Percentiles rank a stretch among this genome's conserved stretches.
Conservation (phyloP, 2,329 filamentous ascomycete genomes). For the Diatrype stigma region DNA sequence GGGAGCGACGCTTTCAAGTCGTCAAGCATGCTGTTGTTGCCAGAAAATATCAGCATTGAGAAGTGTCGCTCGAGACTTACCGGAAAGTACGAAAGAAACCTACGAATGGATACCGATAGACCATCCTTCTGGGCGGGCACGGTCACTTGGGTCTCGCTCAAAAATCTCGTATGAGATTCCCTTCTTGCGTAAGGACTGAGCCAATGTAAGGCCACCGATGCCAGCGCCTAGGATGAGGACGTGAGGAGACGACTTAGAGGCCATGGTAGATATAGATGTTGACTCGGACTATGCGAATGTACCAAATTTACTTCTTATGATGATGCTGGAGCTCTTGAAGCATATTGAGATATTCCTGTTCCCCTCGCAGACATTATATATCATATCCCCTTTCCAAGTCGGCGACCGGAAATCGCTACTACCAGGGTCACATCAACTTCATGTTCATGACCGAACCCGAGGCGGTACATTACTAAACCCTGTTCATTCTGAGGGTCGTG, state of each 20-base stretch:
- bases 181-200: slow-evolving; percentile 1
- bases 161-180: slow-evolving; percentile 1
- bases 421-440: too few species aligned
- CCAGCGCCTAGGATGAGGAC: slow-evolving; percentile 2
- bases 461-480: too few species aligned
- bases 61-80: not conserved
- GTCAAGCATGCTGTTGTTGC: not conserved
- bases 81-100: not conserved
- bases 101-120: slow-evolving; percentile 1
- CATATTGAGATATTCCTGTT: too few species aligned
- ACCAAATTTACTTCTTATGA: too few species aligned
- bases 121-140: not conserved
- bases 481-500: too few species aligned
- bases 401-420: too few species aligned
- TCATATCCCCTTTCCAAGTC: too few species aligned
- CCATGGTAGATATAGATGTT: too few species aligned
- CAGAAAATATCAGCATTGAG: not conserved
- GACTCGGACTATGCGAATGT: too few species aligned
- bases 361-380: too few species aligned
- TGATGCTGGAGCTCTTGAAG: too few species aligned
- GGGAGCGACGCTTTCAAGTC: not conserved
- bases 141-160: not conserved
- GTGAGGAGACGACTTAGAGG: not conserved
- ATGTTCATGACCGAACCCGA: too few species aligned
- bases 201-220: slow-evolving; percentile 1